A percentile compares a stretch with the other conserved stretches of the same genome.
Evolutionary conservation across 345 rosid genomes (phyloP).

Genomic region (Camelina neglecta): DNA sequence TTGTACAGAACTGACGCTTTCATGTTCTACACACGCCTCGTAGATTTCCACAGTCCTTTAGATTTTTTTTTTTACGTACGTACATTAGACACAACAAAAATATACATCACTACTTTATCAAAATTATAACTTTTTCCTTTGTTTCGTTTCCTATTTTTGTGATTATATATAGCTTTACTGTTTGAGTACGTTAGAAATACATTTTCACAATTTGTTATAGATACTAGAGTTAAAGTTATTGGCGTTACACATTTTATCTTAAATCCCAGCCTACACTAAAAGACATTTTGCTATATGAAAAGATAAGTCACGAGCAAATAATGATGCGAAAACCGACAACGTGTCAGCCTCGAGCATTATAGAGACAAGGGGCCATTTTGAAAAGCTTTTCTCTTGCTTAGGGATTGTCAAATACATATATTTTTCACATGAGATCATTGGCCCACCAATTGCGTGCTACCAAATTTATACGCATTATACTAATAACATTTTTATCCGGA

Average conservation of each 20-base stretch:
- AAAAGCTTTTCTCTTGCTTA: slow-evolving; percentile 31
- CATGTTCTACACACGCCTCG: slow-evolving; percentile 42
- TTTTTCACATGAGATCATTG: neutral
- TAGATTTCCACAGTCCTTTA: slow-evolving; percentile 32
- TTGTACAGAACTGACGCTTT: slow-evolving; percentile 44
- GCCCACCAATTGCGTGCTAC: neutral
- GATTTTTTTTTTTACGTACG: slow-evolving; percentile 1
- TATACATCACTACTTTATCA: neutral
- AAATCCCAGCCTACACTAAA: slow-evolving; percentile 22
- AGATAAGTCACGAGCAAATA: slow-evolving; percentile 17
- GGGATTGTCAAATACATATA: slow-evolving; percentile 31
- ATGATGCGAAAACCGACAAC: slow-evolving; percentile 29
- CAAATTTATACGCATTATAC: neutral
- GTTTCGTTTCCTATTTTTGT: neutral
- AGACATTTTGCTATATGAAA: slow-evolving; percentile 3
- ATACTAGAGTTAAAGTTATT: neutral
- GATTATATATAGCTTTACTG: neutral
- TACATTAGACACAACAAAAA: neutral
- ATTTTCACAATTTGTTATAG: neutral
- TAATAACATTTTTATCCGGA: no score
- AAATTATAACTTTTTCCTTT: neutral
- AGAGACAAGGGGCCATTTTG: slow-evolving; percentile 28
- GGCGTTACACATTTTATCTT: neutral
- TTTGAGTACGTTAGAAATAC: neutral
- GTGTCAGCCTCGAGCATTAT: slow-evolving; percentile 29